phyloP scores from a whole-genome alignment of 176 grass and related monocot genomes.

The Poa annua region DNA sequence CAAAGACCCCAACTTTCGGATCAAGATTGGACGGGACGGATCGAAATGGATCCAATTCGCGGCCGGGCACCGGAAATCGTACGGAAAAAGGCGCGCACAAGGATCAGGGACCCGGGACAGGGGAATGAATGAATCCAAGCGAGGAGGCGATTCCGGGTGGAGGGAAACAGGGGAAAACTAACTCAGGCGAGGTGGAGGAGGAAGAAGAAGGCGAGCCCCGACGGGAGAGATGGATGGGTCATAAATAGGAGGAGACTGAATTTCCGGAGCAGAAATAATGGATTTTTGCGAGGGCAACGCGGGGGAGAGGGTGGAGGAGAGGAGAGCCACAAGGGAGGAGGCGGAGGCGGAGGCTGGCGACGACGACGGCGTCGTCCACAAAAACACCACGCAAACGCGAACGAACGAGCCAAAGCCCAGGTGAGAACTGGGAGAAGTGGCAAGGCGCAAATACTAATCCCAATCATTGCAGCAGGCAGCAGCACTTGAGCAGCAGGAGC shows the following conservation, averaged over 20 bases:
- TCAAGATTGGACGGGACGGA: conserved; percentile 2
- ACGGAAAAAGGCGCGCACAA: not conserved
- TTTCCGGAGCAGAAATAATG: conserved; percentile 35
- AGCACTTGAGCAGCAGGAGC: not conserved
- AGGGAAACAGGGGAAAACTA: conserved; percentile 9
- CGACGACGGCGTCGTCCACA: conserved; percentile 51
- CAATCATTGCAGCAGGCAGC: conserved; percentile 53
- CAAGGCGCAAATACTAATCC: conserved; percentile 10
- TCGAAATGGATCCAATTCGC: conserved; percentile 35
- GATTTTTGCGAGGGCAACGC: conserved; percentile 32
- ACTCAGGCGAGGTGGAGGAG: not conserved
- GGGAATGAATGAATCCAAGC: not conserved
- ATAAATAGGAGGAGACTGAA: conserved; percentile 33
- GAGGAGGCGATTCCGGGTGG: not conserved
- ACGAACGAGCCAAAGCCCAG: no score
- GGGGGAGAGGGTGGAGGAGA: conserved; percentile 11
- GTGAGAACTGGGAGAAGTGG: conserved; percentile 17
- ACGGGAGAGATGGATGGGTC: conserved; percentile 22
- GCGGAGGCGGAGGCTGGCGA: conserved; percentile 39
- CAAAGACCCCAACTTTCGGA: conserved; percentile 21
- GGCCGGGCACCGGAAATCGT: not conserved
- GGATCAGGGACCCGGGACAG: not conserved
- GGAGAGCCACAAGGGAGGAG: conserved; percentile 57
- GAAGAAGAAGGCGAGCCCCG: not conserved
- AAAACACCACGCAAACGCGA: conserved; percentile 56